Conservation (phyloP, 768 basidiomycete species). For the Paxillus rubicundulus region DNA sequence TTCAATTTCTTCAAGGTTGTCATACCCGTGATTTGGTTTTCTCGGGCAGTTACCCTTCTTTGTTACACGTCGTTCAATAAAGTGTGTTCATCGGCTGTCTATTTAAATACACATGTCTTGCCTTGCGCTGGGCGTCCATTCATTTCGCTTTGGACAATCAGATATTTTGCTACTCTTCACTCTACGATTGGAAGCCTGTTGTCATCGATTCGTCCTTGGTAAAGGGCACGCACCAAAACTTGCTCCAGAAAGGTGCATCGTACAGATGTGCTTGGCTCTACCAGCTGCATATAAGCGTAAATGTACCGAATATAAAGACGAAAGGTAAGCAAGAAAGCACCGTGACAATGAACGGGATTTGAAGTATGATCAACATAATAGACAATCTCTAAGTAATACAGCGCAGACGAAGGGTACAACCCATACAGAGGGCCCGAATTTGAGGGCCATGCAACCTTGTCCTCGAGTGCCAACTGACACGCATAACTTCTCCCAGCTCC, state of each 20-base stretch:
- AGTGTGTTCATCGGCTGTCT: neutral
- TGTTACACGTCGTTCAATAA: neutral
- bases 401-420: constrained; percentile 5
- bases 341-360: constrained; percentile 7
- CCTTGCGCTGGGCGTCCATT: constrained; percentile 1
- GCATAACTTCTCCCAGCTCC: neutral
- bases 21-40: neutral
- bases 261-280: neutral
- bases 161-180: too few relatives aligned
- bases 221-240: too few relatives aligned
- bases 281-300: neutral
- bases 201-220: too few relatives aligned
- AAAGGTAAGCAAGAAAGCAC: constrained; percentile 2
- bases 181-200: neutral
- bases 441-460: constrained; percentile 10
- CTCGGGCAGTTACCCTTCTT: neutral
- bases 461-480: neutral
- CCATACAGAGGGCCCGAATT: constrained; percentile 1
- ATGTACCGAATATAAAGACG: neutral
- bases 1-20: neutral
- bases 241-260: neutral
- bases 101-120: constrained; percentile 8
- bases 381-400: constrained; percentile 25
- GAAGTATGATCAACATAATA: constrained; percentile 18
- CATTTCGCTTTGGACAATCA: neutral